Conservation (phyloP, 345 rosid species). For the Populus euphratica region DNA sequence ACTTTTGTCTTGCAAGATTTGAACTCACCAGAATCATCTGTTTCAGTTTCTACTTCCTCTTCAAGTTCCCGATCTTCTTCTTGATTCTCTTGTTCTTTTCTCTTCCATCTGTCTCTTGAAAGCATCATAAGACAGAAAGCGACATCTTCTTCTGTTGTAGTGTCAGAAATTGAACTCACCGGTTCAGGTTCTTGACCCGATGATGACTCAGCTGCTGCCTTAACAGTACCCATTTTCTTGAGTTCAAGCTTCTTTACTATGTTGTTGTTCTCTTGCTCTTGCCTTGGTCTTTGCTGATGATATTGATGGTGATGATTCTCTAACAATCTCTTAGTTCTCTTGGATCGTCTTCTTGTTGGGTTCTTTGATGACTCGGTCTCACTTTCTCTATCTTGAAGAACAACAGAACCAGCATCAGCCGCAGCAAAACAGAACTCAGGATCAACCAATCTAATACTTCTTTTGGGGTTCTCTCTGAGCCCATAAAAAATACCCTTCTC, state of each 20-base stretch:
- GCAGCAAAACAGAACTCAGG: slow-evolving; percentile 49
- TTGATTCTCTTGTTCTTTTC: slow-evolving; percentile 16
- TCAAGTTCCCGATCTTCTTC: slow-evolving; percentile 10
- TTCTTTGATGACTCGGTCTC: slow-evolving; percentile 76
- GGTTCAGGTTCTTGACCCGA: slow-evolving; percentile 51
- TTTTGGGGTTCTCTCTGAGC: slow-evolving; percentile 55
- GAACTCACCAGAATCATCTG: slow-evolving; percentile 23
- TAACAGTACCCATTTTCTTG: background rate
- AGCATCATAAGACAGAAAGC: slow-evolving; percentile 95
- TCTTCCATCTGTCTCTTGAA: slow-evolving; percentile 78
- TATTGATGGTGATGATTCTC: slow-evolving; percentile 22
- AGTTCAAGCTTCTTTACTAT: slow-evolving; percentile 19
- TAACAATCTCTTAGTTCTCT: slow-evolving; percentile 38
- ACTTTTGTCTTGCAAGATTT: slow-evolving; percentile 30
- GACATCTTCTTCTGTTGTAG: slow-evolving; percentile 79
- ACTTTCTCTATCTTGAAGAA: slow-evolving; percentile 68
- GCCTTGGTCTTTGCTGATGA: slow-evolving; percentile 23
- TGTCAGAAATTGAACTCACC: slow-evolving; percentile 70
- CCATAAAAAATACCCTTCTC: slow-evolving; percentile 32
- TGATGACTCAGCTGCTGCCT: slow-evolving; percentile 14
- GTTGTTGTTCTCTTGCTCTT: background rate
- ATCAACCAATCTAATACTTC: slow-evolving; percentile 55
- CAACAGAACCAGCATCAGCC: slow-evolving; percentile 45
- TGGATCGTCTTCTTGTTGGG: slow-evolving; percentile 62
- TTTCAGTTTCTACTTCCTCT: slow-evolving; percentile 35